These are phyloP conservation scores for Colletotrichum spinosum DNA, from an alignment of 2,329 filamentous ascomycete genomes.

Conservation along the genomic window DNA sequence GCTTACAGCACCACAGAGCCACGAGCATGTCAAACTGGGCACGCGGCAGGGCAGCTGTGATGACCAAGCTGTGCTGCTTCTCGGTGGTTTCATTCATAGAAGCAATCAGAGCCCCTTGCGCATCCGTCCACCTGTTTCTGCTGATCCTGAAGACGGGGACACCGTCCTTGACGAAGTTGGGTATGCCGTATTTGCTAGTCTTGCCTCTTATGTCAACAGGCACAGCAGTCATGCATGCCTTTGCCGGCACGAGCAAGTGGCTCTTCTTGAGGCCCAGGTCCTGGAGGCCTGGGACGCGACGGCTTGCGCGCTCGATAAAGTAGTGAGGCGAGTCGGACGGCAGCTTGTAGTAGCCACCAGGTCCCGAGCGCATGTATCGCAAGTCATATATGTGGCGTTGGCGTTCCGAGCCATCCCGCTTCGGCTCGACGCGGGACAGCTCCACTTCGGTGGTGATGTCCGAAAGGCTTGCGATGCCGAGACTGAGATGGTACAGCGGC, in stretches of 20 bases:
- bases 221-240: background rate
- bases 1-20: conserved; percentile 16
- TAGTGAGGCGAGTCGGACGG: conserved; percentile 23
- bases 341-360: conserved; percentile 11
- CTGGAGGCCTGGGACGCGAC: conserved; percentile 3
- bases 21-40: conserved; percentile 21
- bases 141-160: conserved; percentile 5
- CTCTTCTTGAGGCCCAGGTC: conserved; percentile 19
- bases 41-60: conserved; percentile 2
- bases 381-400: conserved; percentile 23
- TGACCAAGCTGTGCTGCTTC: conserved; percentile 9
- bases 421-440: conserved; percentile 13
- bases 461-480: conserved; percentile 13
- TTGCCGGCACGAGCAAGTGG: conserved; percentile 6
- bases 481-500: conserved; percentile 6
- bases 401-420: conserved; percentile 2
- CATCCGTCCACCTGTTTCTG: conserved; percentile 4
- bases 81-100: background rate
- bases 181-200: conserved; percentile 13
- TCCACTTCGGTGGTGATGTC: conserved; percentile 21
- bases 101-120: conserved; percentile 7
- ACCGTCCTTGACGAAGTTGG: conserved; percentile 16
- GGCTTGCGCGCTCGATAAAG: conserved; percentile 16
- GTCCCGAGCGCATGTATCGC: conserved; percentile 20
- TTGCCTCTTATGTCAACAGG: conserved; percentile 9